Base-by-base conservation (phyloP, 2,329 filamentous ascomycete genomes). In the Drechslera avenae region DNA sequence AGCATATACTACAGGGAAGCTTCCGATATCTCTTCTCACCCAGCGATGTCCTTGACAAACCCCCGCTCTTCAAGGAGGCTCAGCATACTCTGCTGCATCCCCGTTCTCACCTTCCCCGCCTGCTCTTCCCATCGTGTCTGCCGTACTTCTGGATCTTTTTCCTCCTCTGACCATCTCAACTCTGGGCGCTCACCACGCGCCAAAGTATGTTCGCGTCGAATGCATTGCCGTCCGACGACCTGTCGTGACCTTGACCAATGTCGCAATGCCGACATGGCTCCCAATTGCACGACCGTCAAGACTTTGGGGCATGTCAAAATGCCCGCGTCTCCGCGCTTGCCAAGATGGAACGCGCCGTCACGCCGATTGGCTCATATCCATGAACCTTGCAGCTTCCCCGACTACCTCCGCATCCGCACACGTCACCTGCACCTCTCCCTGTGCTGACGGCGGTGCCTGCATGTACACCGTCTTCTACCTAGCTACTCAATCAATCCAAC, bases 31-130 rank as follows among this genome's bases (percentile, higher is more conserved):
- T 14, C 9, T 35, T 70, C 81, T 59, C 78, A 90, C 87, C 88
- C 89, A 59, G 89, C 87, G 28, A 88, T 79, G 57, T 90, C 84
- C 64, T 92, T 89, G 54, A 93, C 78, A 57, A 84, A 86, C 35
- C 89, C 90, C 63, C 90, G 80, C 72, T 89, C 85, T 60, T 89
- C 83, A 10, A 94, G 78, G 14, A 87, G 63, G 44, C 84, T 82
- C 75, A 88, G 84, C 45, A 87, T 79, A 61, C 71, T 73, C 55
- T 71, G 59, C 50, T 71, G 63, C 14, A 54, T 43, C 2, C 71
- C 70, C 17, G 59, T 42, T 35, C 58, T 54, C 26, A 75, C 71
- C 36, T 54, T 57, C 16, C 57, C 46, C 16, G 65, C 67, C 32
- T 67, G 59, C 33, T 67, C 58, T 31, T 67, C 57, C 68, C 69